Evolutionary conservation across 768 basidiomycete species (phyloP).

Genomic region (Nevesoporus exiguus): DNA sequence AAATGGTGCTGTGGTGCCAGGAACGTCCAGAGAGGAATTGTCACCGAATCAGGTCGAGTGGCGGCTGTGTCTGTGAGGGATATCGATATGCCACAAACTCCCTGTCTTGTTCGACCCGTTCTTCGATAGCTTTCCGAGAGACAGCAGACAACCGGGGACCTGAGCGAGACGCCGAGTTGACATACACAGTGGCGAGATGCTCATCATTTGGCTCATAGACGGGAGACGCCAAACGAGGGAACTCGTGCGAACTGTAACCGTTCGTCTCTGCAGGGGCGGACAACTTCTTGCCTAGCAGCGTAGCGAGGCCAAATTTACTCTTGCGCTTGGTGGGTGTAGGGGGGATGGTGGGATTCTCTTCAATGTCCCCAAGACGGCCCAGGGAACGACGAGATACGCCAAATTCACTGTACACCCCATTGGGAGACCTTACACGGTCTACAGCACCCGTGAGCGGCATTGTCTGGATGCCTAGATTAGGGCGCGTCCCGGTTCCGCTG

Average conservation of each 20-base stretch:
- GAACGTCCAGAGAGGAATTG: neutral
- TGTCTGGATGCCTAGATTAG: constrained; percentile 51
- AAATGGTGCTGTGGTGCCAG: constrained; percentile 4
- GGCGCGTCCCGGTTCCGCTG: constrained; percentile 57
- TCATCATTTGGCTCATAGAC: constrained; percentile 51
- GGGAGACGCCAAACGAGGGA: constrained; percentile 46
- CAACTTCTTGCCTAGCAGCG: constrained; percentile 60
- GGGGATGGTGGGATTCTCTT: constrained; percentile 27
- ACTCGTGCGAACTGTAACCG: constrained; percentile 41
- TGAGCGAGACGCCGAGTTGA: constrained; percentile 47
- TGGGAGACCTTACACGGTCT: constrained; percentile 33
- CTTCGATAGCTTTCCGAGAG: constrained; percentile 70
- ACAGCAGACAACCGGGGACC: constrained; percentile 58
- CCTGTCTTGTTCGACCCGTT: constrained; percentile 78
- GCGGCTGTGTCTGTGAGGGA: constrained; percentile 68
- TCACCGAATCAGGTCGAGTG: constrained; percentile 57
- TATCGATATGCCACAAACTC: constrained; percentile 88
- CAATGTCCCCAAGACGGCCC: constrained; percentile 33
- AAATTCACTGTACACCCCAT: constrained; percentile 66
- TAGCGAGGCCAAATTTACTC: constrained; percentile 67
- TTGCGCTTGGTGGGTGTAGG: constrained; percentile 54
- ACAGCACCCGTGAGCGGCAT: constrained; percentile 39
- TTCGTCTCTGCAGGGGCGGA: constrained; percentile 28
- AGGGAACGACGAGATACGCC: constrained; percentile 64
- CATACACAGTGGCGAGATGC: constrained; percentile 41